Conservation (phyloP, 768 basidiomycete species). For the Inosperma sp. region DNA sequence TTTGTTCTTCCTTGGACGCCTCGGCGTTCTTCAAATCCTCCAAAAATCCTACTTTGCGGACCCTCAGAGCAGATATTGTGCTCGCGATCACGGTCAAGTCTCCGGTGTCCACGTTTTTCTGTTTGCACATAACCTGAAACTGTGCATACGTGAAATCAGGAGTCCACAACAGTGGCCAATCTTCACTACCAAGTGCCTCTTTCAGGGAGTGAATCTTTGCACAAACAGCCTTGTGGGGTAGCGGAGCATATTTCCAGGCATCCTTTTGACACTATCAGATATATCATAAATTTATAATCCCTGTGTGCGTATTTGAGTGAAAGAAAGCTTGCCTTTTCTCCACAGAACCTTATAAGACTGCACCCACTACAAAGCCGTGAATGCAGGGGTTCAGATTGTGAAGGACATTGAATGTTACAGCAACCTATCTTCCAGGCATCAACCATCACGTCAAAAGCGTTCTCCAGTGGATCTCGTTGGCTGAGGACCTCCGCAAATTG, state of each 20-base stretch:
- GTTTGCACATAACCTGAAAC: conserved; percentile 11
- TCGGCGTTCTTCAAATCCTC: neutral
- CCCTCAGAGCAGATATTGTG: neutral
- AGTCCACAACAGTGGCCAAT: conserved; percentile 12
- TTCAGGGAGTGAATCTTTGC: conserved; percentile 10
- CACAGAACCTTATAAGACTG: conserved; percentile 16
- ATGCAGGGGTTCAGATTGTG: conserved; percentile 4
- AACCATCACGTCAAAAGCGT: conserved; percentile 9
- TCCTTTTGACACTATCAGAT: conserved; percentile 19
- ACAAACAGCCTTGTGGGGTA: conserved; percentile 17
- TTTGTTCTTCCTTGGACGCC: no score
- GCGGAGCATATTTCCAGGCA: conserved; percentile 11
- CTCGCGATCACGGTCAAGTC: conserved; percentile 7
- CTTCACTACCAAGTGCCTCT: conserved; percentile 8
- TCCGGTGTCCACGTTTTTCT: conserved; percentile 10
- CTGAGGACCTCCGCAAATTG: neutral
- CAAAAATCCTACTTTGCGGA: neutral
- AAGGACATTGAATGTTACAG: conserved; percentile 12
- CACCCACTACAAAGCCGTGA: conserved; percentile 15
- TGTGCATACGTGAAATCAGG: conserved; percentile 12
- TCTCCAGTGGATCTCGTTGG: conserved; percentile 5
- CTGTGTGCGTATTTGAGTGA: neutral
- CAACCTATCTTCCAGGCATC: conserved; percentile 13
- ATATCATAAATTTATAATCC: neutral
- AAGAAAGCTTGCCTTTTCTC: conserved; percentile 9